These are phyloP conservation scores for Talaromyces sp. DNA, from an alignment of 2,329 filamentous ascomycete genomes.

Conservation along the genomic window DNA sequence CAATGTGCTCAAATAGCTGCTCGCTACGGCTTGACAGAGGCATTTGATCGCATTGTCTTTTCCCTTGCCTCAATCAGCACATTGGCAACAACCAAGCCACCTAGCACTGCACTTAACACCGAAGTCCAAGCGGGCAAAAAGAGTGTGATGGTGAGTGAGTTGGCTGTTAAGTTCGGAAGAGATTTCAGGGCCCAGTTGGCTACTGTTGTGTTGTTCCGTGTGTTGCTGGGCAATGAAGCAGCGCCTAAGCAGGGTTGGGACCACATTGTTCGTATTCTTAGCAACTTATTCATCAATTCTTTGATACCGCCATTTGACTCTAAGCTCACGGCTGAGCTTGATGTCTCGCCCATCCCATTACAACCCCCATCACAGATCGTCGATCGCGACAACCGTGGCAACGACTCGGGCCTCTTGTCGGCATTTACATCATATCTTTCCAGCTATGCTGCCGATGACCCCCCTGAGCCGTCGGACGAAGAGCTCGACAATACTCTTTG, in stretches of 20 bases:
- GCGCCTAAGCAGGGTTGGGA: slow-evolving; percentile 63
- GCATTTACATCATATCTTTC: slow-evolving; percentile 96
- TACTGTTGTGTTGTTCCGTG: slow-evolving; percentile 91
- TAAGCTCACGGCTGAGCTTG: slow-evolving; percentile 65
- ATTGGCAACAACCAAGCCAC: slow-evolving; percentile 72
- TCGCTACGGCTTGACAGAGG: slow-evolving; percentile 79
- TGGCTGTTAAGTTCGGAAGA: slow-evolving; percentile 91
- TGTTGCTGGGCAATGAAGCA: slow-evolving; percentile 81
- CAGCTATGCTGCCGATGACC: slow-evolving; percentile 98
- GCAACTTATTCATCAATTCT: slow-evolving; percentile 95
- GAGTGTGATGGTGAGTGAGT: slow-evolving; percentile 97
- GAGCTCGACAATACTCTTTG: slow-evolving; percentile 94
- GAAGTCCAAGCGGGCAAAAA: slow-evolving; percentile 91
- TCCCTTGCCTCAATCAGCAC: slow-evolving; percentile 90
- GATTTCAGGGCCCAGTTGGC: slow-evolving; percentile 93
- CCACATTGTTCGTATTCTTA: slow-evolving; percentile 84
- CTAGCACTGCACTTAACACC: slow-evolving; percentile 87
- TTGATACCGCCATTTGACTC: slow-evolving; percentile 80
- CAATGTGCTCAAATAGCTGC: slow-evolving; percentile 93
- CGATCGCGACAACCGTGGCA: slow-evolving; percentile 76
- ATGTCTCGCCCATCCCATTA: slow-evolving; percentile 79
- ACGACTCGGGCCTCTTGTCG: slow-evolving; percentile 85
- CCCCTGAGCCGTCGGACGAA: slow-evolving; percentile 94
- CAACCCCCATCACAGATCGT: slow-evolving; percentile 92
- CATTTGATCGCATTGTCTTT: slow-evolving; percentile 88